Evolutionary conservation across 179 eudicot genomes (phyloP), one percentile per base, ranked within the genome.

Genomic region (Silene coronaria): DNA sequence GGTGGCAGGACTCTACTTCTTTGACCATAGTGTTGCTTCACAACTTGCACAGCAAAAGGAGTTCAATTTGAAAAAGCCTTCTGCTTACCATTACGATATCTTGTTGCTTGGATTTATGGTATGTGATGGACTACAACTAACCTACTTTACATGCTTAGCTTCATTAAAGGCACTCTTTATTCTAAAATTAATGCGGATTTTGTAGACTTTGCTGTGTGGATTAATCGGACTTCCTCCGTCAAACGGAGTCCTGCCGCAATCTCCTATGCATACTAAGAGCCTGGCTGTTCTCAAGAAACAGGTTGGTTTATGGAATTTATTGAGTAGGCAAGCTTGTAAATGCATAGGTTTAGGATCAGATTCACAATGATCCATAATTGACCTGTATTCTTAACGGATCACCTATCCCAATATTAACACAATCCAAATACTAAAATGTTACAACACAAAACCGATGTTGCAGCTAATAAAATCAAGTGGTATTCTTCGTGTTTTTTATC

Each of bases 1-100:
- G 91, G 84, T 88, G 71, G 85, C 91, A 4, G 88, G 88, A 69
- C 84, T 88, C 34, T 88, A 88, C 82, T 88, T 86, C 75, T 88
- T 88, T 19, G 91, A 88, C 76, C 91, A 88, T 48, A 83, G 86
- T 59, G 90, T 88, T 13, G 90, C 91, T 75, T 88, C 91, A 75
- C 91, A 88, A 76, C 24, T 88, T 77, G 91, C 91, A 12, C 91
- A 88, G 58, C 91, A 88, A 60, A 87, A 88, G 79, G 91, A 88
- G 77, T 88, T 88, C 82, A 88, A 88, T 76, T 83, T 88, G 68
- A 87, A 82, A 72, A 88, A 85, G 11, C 90, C 90, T 16, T 80
- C 88, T 75, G 87, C 91, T 38, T 88, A 88, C 80, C 91, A 88
- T 58, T 86, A 85, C 67, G 91, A 88, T 80, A 86, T 86, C 71